phyloP scores from a whole-genome alignment of 257 asterid species.

The Nyctanthes arbortristis region DNA sequence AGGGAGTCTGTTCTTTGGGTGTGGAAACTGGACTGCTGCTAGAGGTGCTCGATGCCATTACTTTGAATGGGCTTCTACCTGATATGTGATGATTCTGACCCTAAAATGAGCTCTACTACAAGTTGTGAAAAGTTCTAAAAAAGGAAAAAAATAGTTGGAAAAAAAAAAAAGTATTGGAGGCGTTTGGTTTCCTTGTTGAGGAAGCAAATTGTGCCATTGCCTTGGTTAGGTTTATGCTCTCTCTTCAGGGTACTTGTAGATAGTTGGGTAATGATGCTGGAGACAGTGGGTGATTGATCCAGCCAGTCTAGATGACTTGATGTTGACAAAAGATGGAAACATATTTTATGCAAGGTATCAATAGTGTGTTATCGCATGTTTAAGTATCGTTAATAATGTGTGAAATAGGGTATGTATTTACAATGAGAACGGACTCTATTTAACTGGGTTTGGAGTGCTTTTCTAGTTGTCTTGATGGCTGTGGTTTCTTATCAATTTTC shows the following conservation, averaged over 20 bases:
- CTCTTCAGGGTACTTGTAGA: constrained; percentile 39
- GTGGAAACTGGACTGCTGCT: constrained; percentile 84
- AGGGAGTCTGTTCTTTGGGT: constrained; percentile 76
- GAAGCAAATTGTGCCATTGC: constrained; percentile 19
- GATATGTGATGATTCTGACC: constrained; percentile 10
- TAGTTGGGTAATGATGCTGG: constrained; percentile 32
- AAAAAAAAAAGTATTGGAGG: constrained; percentile 17
- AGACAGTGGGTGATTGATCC: constrained; percentile 19
- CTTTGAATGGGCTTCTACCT: constrained; percentile 70
- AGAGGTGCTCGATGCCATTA: constrained; percentile 85
- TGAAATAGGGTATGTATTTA: constrained; percentile 34
- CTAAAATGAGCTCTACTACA: constrained; percentile 6
- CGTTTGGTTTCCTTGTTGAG: constrained; percentile 17
- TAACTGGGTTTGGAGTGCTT: neutral
- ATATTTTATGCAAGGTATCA: constrained; percentile 24
- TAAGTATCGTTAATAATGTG: constrained; percentile 32
- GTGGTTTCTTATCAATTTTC: neutral
- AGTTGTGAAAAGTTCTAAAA: constrained; percentile 31
- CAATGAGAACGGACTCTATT: constrained; percentile 7
- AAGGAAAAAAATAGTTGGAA: constrained; percentile 14
- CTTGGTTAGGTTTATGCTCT: constrained; percentile 27
- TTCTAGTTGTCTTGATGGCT: neutral
- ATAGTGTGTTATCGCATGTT: constrained; percentile 28
- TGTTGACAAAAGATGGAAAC: constrained; percentile 32
- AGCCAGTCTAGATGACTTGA: constrained; percentile 25